phyloP scores from a whole-genome alignment of 768 basidiomycete genomes.

The Tephrocybe sp. region DNA sequence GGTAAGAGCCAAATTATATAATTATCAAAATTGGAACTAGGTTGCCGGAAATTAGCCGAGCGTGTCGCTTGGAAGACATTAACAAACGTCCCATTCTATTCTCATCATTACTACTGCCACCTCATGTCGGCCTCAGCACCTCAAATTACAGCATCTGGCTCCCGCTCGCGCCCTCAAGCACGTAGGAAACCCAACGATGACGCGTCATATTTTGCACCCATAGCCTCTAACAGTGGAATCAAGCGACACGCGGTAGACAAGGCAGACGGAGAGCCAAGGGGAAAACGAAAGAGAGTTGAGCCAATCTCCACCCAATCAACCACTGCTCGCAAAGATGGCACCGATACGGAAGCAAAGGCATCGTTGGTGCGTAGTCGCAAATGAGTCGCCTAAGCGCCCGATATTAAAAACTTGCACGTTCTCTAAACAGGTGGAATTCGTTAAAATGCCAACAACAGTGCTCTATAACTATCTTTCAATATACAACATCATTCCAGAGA shows the following conservation, averaged over 20 bases:
- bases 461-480: constrained; percentile 73
- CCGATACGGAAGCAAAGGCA: constrained; percentile 35
- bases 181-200: constrained; percentile 66
- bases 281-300: constrained; percentile 72
- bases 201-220: constrained; percentile 65
- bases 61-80: neutral
- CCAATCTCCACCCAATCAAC: constrained; percentile 22
- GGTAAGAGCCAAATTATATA: neutral
- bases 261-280: constrained; percentile 69
- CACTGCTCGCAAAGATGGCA: constrained; percentile 29
- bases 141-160: constrained; percentile 36
- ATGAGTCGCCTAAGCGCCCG: neutral
- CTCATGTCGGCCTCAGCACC: constrained; percentile 33
- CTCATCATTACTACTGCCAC: constrained; percentile 12
- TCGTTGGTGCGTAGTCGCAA: constrained; percentile 38
- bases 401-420: neutral
- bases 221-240: constrained; percentile 34
- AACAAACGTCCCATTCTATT: constrained; percentile 3
- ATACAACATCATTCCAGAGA: constrained; percentile 66
- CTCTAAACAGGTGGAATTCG: constrained; percentile 65
- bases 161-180: constrained; percentile 61
- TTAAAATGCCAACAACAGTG: constrained; percentile 58
- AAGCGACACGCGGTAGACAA: constrained; percentile 70
- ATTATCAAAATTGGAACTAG: constrained; percentile 9
- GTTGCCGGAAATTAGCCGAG: constrained; percentile 15